These are phyloP conservation scores for Trichocladium antarcticum DNA, from an alignment of 495 filamentous ascomycete genomes.

Conservation along the genomic window DNA sequence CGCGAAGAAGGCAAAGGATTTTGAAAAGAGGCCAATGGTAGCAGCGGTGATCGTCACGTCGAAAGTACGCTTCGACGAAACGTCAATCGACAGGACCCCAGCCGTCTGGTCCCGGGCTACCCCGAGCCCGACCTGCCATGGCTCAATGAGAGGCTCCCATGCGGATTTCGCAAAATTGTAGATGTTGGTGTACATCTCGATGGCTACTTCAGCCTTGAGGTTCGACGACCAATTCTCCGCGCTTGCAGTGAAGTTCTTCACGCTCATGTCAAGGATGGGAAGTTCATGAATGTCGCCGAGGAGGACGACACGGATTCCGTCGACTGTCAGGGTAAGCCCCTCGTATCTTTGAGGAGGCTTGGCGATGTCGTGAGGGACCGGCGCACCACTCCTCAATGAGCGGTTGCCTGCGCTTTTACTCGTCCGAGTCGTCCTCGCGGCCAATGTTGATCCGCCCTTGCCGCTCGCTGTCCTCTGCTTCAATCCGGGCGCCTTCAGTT, in stretches of 20 bases:
- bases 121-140: constrained; percentile 88
- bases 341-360: constrained; percentile 45
- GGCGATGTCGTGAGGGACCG: constrained; percentile 25
- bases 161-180: constrained; percentile 99
- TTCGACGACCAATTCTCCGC: constrained; percentile 84
- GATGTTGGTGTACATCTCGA: constrained; percentile 90
- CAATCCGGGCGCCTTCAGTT: constrained; percentile 46
- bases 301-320: constrained; percentile 83
- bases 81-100: constrained; percentile 68
- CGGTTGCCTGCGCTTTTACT: constrained; percentile 15
- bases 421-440: constrained; percentile 23
- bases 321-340: constrained; percentile 70
- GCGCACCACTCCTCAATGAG: constrained; percentile 5
- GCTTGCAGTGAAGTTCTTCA: constrained; percentile 75
- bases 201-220: constrained; percentile 73
- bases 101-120: constrained; percentile 67
- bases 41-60: constrained; percentile 90
- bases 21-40: constrained; percentile 83
- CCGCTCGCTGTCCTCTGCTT: constrained; percentile 57
- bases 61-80: constrained; percentile 77
- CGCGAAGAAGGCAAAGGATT: constrained; percentile 81
- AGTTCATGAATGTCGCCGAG: constrained; percentile 94
- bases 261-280: constrained; percentile 84
- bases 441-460: constrained; percentile 50
- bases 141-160: constrained; percentile 94